Base-by-base conservation (phyloP, 2,329 filamentous ascomycete genomes). In the Kalaharituber pfeilii region DNA sequence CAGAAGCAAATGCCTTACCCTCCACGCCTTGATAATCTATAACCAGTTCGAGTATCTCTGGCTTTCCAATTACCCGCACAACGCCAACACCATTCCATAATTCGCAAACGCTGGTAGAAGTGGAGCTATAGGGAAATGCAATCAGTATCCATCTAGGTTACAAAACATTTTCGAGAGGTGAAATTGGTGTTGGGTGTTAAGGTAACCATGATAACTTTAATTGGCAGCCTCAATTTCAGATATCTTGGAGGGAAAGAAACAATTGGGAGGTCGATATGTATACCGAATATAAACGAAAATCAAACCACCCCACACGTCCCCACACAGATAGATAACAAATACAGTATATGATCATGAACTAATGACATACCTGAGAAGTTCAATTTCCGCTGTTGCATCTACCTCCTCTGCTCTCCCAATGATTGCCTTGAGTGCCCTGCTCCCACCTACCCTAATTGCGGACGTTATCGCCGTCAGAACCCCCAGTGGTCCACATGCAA, bases 331-430 rank as follows among this genome's bases (percentile, higher is more conserved):
- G n/a, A n/a, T n/a, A n/a, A n/a, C 30, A 9, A 36, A 3, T 68
- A 71, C 0, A 69, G 70, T 0, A 69, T 69, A 7, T 69, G 61
- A 0, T 70, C 73, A n/a, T n/a, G n/a, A n/a, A n/a, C n/a, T n/a
- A n/a, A n/a, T n/a, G 0, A 72, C 72, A 4, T 71, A 74, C 0
- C 71, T 71, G 53, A 73, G 65, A 0, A 74, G 58, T 26, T 74
- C 72, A 0, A 62, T 62, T 25, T 74, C 72, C 0, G 67, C 69
- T 1, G 66, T 64, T 0, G 69, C 67, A 0, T 65, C 63, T 2
- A 67, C 69, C 57, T 74, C 72, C 33, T 70, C 66, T 0, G 70
- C 71, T 47, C 72, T 63, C 2, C 72, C 72, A 11, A 74, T 66
- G 7, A 74, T 65, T 0, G 71, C 69, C 22, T 69, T 68, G 0